Conservation (phyloP, 495 filamentous ascomycete genomes). For the Penicillium herquei region DNA sequence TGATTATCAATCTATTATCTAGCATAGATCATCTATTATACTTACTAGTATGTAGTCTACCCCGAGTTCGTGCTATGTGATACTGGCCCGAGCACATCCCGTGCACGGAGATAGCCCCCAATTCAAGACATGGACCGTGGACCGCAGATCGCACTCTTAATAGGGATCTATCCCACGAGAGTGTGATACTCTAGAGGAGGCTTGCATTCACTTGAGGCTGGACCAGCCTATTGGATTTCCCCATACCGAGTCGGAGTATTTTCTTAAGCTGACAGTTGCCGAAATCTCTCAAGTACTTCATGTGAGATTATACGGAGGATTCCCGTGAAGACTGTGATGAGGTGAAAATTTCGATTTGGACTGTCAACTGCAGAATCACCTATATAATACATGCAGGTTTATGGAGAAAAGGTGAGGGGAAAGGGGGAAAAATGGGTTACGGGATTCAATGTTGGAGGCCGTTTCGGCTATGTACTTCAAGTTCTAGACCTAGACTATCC, state of each 20-base stretch:
- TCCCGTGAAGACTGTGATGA: constrained; percentile 4
- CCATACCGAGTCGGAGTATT: constrained; percentile 13
- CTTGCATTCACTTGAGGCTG: constrained; percentile 18
- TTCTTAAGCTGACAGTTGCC: background rate
- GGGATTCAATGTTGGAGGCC: too few relatives aligned
- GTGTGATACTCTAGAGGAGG: constrained; percentile 27
- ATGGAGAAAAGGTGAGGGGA: background rate
- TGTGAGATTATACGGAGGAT: constrained; percentile 1
- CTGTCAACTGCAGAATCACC: constrained; percentile 25
- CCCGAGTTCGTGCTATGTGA: background rate
- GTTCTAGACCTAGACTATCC: too few relatives aligned
- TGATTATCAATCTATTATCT: too few relatives aligned
- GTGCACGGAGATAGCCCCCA: constrained; percentile 16
- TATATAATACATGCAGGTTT: background rate
- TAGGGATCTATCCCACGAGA: constrained; percentile 1
- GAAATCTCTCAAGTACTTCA: too few relatives aligned
- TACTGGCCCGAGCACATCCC: background rate
- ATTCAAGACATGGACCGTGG: constrained; percentile 13
- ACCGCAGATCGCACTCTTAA: constrained; percentile 19
- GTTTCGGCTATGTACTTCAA: too few relatives aligned
- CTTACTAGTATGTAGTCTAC: too few relatives aligned
- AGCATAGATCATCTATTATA: too few relatives aligned
- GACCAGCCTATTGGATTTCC: constrained; percentile 11
- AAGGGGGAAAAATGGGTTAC: too few relatives aligned
- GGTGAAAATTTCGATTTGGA: constrained; percentile 12